Base-by-base conservation (phyloP, 2,329 filamentous ascomycete genomes). In the Pseudogymnoascus sp. region DNA sequence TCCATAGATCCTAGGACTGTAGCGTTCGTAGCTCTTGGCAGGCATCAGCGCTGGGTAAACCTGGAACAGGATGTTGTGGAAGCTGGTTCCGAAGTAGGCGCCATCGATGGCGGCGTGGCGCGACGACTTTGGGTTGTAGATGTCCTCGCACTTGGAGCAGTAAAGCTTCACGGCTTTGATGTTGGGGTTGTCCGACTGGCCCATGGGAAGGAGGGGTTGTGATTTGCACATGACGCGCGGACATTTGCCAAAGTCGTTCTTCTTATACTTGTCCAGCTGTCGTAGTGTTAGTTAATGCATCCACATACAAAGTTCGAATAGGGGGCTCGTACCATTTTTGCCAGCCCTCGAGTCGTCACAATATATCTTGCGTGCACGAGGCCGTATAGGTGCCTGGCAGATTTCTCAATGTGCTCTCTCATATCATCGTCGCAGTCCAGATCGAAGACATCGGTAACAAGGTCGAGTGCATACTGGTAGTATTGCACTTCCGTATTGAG, bases 21-120 rank as follows among this genome's bases (percentile, higher is more conserved):
- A 97, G 67, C 94, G 85, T 66, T 91, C 86, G 65, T 86, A 81
- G 68, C 86, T 91, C 81, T 97, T 99, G 67, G 86, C 80, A 2
- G 94, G 94, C 59, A 95, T 86, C 68, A 99, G 82, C 22, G 89
- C 86, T 5, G 94, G 93, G 74, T 97, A 97, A 61, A 99, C 94
- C 75, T 99, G 94, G 80, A 99, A 97, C 65, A 99, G 86, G 76
- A 99, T 97, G 77, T 97, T 97, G 81, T 97, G 93, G 81, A 99
- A 99, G 2, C 90, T 96, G 57, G 93, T 92, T 68, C 94, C 94
- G 69, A 99, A 99, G 81, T 97, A 99, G 66, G 94, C 94, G 65
- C 94, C 94, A 73, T 99, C 94, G 70, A 99, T 97, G 63, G 89
- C 84, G 58, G 92, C 92, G 76, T 99, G 94, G 28, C 94, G 90